Evolutionary conservation across 1,284 basidiomycete genomes (phyloP), one percentile per base, ranked within the genome.

Genomic region (Exobasidium cylindrosporum): DNA sequence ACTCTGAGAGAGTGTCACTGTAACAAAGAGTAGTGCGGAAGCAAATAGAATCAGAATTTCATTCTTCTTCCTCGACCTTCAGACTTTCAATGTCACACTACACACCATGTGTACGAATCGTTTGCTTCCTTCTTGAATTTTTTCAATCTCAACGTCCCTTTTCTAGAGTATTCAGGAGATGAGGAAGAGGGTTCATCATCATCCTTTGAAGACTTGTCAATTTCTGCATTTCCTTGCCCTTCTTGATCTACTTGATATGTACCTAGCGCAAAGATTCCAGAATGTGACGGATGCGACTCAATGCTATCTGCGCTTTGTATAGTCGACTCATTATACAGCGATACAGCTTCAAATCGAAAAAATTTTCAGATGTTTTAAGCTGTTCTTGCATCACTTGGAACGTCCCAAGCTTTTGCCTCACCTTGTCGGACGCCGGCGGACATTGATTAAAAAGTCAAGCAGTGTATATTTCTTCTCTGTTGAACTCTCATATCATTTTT

Each of bases 211-310:
- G n/a, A n/a, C n/a, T n/a, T n/a, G n/a, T n/a, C n/a, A n/a, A n/a
- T n/a, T 43, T 29, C 23, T 24, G 29, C 21, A 6, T 52, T n/a
- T 24, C 30, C 26, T 24, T 32, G 13, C 40, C 69, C 66, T n/a
- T 67, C 62, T 57, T 79, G 65, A 54, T 78, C 75, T 7, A 79
- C 74, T 49, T 79, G 76, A 31, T 79, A 79, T 1, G 77, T 79
- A 1, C 70, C 76, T 4, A 77, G 66, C 2, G 73, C 77, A 61
- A 78, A 79, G 23, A 78, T 43, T 29, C 67, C 66, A 1, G 49
- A 28, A 2, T 54, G 26, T 21, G 32, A 57, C 0, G 77, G 77
- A 11, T 72, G 73, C 1, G 72, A 71, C 58, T 78, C 77, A 49
- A 78, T 61, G 14, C 72, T 74, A 63, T 78, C 77, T 1, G 77